Base-by-base conservation (phyloP, 306 rosid species). In the Lathyrus tuberosus region DNA sequence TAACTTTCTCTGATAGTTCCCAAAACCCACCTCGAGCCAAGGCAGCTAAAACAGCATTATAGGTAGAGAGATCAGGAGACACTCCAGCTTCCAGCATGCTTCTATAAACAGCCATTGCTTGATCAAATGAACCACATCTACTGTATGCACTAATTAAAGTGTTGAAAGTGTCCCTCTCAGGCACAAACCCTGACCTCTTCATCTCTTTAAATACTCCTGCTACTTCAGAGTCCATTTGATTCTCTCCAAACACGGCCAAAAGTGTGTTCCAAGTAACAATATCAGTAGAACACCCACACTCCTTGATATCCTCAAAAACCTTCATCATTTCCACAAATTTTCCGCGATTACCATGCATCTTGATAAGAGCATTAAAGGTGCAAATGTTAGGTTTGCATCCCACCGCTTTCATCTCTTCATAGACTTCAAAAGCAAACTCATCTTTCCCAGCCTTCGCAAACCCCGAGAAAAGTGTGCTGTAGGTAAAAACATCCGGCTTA, bases 221-320 rank as follows among this genome's bases (percentile, higher is more conserved):
- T 22, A 94, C 91, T 67, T 94, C 91, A 0, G 86, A 80, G 65
- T 87, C 92, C 97, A 94, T 85, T 74, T 88, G 91, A 18, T 88
- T 94, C 40, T 85, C 96, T 66, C 98, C 98, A 81, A 90, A 94
- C 40, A 94, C 98, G 1, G 97, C 87, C 81, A 94, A 73, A 61
- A 94, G 94, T 12, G 97, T 85, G 81, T 93, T 93, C 97, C 98
- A 93, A 57, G 97, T 90, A 76, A 88, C 98, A 80, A 93, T 88
- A 74, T 90, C 94, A 7, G 98, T 96, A 38, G 75, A 66, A 66
- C 89, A 90, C 44, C 74, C 80, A 78, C 81, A 85, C 15, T 22
- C 51, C 77, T 83, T 85, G 53, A 90, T 85, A 76, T 90, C 92
- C 44, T 87, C 97, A 52, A 93, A 88, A 16, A 90, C 87, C 30